Conservation (phyloP, 768 basidiomycete genomes). For the Leccinellum albellum region DNA sequence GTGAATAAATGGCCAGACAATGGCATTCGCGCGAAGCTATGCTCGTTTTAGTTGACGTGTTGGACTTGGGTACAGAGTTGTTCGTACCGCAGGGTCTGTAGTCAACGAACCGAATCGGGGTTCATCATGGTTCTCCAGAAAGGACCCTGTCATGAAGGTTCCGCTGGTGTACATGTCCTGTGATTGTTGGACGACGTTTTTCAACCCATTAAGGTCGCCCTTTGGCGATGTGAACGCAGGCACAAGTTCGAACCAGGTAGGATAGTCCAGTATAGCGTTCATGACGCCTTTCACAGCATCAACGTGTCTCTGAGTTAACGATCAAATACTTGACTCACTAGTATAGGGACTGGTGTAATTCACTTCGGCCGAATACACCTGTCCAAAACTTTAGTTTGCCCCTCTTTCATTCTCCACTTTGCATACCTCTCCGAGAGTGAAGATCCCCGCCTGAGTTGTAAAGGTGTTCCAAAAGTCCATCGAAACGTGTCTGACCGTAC, state of each 20-base stretch:
- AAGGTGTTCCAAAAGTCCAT: constrained; percentile 55
- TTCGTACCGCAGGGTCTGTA: constrained; percentile 39
- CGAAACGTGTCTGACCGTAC: constrained; percentile 56
- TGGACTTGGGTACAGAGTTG: no score
- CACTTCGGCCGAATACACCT: constrained; percentile 42
- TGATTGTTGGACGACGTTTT: constrained; percentile 22
- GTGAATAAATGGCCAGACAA: constrained; percentile 47
- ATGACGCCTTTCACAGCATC: constrained; percentile 34
- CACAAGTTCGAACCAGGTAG: constrained; percentile 43
- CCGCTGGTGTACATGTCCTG: constrained; percentile 40
- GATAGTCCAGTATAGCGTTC: constrained; percentile 47
- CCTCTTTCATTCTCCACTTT: constrained; percentile 28
- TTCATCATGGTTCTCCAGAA: constrained; percentile 56
- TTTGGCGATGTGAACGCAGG: constrained; percentile 36
- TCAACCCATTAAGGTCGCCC: constrained; percentile 34
- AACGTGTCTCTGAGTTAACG: not conserved
- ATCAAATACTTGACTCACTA: constrained; percentile 25
- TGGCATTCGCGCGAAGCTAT: constrained; percentile 44
- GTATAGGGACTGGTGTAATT: constrained; percentile 40
- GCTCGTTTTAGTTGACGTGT: not conserved
- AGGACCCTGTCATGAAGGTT: constrained; percentile 40
- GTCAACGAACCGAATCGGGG: constrained; percentile 45
- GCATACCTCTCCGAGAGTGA: constrained; percentile 49
- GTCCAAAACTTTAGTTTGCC: constrained; percentile 2
- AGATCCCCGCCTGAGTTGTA: constrained; percentile 44